Conservation (phyloP, 768 basidiomycete genomes). For the Chalciporus piperatus region DNA sequence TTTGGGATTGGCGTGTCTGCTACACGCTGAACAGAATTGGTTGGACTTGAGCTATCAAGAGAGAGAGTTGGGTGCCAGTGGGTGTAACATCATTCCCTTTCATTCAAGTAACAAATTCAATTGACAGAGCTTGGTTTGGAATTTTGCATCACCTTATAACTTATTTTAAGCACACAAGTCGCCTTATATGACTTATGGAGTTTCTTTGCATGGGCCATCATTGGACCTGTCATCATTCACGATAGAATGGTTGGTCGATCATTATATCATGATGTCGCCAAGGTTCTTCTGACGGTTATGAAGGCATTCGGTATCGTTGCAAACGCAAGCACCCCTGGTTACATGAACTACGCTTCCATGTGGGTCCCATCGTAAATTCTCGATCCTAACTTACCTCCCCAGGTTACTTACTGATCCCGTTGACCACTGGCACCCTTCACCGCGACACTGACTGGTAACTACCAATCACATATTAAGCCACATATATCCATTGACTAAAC, state of each 20-base stretch:
- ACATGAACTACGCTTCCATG: conserved; percentile 26
- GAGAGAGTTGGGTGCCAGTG: conserved; percentile 52
- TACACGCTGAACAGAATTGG: conserved; percentile 58
- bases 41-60: conserved; percentile 55
- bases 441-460: conserved; percentile 52
- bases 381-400: no score
- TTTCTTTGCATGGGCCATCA: conserved; percentile 63
- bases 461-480: no score
- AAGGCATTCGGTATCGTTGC: conserved; percentile 19
- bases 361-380: not conserved
- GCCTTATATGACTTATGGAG: conserved; percentile 28
- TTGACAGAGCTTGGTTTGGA: conserved; percentile 25
- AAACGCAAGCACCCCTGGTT: conserved; percentile 12
- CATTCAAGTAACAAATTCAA: not conserved
- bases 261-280: not conserved
- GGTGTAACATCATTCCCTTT: not conserved
- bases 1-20: conserved; percentile 64
- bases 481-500: not conserved
- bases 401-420: no score
- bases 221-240: conserved; percentile 52
- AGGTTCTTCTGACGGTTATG: not conserved
- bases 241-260: conserved; percentile 35
- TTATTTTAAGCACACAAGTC: not conserved
- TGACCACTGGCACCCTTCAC: conserved; percentile 47
- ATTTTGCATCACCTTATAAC: not conserved